phyloP scores from a whole-genome alignment of 1,139 yeast species.

The Hemisphaericaspora subhashii region DNA sequence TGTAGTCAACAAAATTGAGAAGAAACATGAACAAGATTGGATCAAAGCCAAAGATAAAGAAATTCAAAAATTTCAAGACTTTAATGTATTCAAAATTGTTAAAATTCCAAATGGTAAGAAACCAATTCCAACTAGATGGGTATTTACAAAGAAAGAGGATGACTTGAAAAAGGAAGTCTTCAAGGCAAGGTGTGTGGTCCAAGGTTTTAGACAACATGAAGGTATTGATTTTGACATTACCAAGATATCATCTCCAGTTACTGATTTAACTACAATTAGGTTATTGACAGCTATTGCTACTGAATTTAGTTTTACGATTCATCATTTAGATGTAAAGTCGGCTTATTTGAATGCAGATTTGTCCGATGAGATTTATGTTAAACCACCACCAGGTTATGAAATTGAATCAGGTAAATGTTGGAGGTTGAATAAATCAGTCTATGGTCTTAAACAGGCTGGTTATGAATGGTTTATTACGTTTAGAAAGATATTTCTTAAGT shows the following conservation, averaged over 20 bases:
- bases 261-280: constrained; percentile 3
- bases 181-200: constrained; percentile 2
- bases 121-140: background rate
- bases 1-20: background rate
- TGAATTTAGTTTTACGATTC: background rate
- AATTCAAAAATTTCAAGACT: background rate
- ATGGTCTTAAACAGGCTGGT: constrained; percentile 10
- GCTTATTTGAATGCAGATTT: constrained; percentile 5
- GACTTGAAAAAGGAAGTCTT: background rate
- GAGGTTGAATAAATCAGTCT: constrained; percentile 6
- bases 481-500: background rate
- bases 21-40: background rate
- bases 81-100: background rate
- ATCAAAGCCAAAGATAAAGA: background rate
- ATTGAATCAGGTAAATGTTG: constrained; percentile 4
- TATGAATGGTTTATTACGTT: constrained; percentile 4
- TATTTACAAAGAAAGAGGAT: background rate
- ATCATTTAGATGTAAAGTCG: constrained; percentile 4
- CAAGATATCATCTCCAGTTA: constrained; percentile 2
- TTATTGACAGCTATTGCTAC: constrained; percentile 1
- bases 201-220: constrained; percentile 2
- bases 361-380: background rate
- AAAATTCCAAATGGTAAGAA: background rate
- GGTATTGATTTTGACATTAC: constrained; percentile 1
- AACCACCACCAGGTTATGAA: constrained; percentile 1